Evolutionary conservation across 345 rosid species (phyloP), one percentile per base, ranked within the genome.

Genomic region (Hypericum perforatum): DNA sequence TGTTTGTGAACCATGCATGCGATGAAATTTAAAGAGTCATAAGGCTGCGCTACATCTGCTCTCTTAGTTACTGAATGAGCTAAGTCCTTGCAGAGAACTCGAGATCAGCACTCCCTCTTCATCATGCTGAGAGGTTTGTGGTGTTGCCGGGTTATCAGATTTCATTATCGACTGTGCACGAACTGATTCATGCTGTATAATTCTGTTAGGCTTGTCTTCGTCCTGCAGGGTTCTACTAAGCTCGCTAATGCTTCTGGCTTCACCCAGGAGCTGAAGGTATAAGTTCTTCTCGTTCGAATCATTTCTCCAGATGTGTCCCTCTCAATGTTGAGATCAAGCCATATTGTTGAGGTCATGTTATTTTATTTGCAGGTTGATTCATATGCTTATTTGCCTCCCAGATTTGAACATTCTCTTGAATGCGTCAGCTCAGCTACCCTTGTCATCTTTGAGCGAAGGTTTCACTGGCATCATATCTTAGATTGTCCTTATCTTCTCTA

Each of bases 331-430:
- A 22, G 32, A 22, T 22, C 32, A 4, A 22, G 32, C 39, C 13
- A 14, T 38, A 16, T 41, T 57, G 9, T 15, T 73, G 57, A 44
- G 61, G 9, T 8, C 32, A 14, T 59, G 9, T 37, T 12, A 42
- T 47, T 63, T 49, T 7, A 7, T 12, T 37, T 68, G 60, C 67
- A 82, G 98, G 86, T 77, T 65, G 98, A 92, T 73, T 87, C 89
- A 47, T 91, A 67, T 70, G 94, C 90, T 59, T 92, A 87, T 73
- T 65, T 87, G 32, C 94, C 98, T 63, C 82, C 94, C 46, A 78
- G 79, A 62, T 76, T 76, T 56, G 58, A 74, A 39, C 94, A 85
- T 72, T 76, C 68, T 54, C 55, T 92, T 60, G 69, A 66, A 42
- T 70, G 81, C 44, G 80, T 57, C 52, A 64, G 66, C 61, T 65